A percentile compares a stretch with the other conserved stretches of the same genome.
These are phyloP conservation scores for Alloteropsis semialata DNA, from an alignment of 176 grass and related monocot genomes.

Conservation along the genomic window DNA sequence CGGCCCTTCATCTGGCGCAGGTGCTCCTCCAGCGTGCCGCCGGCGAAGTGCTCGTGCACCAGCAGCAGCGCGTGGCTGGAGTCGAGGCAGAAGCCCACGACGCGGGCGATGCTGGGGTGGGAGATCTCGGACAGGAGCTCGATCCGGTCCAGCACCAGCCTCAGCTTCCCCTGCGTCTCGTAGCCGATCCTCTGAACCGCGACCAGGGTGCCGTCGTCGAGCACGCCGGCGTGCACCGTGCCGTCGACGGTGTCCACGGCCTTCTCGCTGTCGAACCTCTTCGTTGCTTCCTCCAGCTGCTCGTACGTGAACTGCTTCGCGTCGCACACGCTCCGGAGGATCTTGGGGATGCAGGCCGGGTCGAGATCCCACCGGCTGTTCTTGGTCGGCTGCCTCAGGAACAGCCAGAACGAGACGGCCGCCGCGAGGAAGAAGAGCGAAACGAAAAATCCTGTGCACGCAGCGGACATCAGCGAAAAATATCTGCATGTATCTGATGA, in stretches of 20 bases:
- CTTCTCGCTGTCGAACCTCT: slow-evolving; percentile 56
- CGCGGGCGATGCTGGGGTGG: slow-evolving; percentile 66
- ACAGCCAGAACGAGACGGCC: slow-evolving; percentile 58
- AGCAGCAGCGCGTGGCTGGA: slow-evolving; percentile 56
- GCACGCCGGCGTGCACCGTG: slow-evolving; percentile 54
- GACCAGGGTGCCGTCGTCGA: slow-evolving; percentile 71
- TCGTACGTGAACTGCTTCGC: slow-evolving; percentile 81
- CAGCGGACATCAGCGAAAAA: neutral
- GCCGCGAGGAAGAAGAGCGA: slow-evolving; percentile 65
- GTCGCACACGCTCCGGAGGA: slow-evolving; percentile 59
- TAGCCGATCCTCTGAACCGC: slow-evolving; percentile 77
- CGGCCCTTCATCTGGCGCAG: slow-evolving; percentile 43
- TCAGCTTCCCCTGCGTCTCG: slow-evolving; percentile 45
- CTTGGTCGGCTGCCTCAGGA: slow-evolving; percentile 69
- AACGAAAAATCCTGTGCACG: slow-evolving; percentile 55
- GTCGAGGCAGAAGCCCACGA: slow-evolving; percentile 85
- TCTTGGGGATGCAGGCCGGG: slow-evolving; percentile 79
- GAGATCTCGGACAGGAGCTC: slow-evolving; percentile 65
- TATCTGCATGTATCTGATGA: neutral
- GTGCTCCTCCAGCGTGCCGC: slow-evolving; percentile 80
- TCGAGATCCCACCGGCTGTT: slow-evolving; percentile 55
- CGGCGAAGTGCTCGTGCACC: slow-evolving; percentile 76
- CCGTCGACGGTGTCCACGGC: slow-evolving; percentile 39
- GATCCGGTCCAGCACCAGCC: slow-evolving; percentile 54
- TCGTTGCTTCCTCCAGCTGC: slow-evolving; percentile 78